phyloP scores from a whole-genome alignment of 257 asterid species.

The Ajuga chamaepitys region DNA sequence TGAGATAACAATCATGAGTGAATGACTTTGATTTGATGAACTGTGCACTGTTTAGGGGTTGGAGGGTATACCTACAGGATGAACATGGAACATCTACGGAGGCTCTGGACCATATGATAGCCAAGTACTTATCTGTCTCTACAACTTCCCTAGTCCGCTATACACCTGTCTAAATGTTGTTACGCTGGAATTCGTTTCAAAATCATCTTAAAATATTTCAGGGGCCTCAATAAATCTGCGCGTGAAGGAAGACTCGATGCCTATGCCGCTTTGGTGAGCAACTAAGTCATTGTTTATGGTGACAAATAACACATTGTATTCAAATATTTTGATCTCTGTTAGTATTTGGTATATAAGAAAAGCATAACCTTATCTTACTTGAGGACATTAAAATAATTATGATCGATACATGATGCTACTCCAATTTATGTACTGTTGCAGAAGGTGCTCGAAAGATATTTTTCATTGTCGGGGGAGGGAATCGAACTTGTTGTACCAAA shows the following conservation, averaged over 20 bases:
- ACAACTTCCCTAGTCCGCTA: not conserved
- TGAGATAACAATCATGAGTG: not conserved
- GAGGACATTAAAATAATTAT: not conserved
- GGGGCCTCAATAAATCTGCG: conserved; percentile 56
- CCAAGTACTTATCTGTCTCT: conserved; percentile 28
- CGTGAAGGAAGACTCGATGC: conserved; percentile 63
- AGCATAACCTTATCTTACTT: not conserved
- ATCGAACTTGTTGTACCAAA: conserved; percentile 74
- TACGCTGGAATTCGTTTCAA: not conserved
- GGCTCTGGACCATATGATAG: conserved; percentile 67
- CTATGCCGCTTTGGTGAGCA: conserved; percentile 78
- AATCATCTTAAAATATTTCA: conserved; percentile 10
- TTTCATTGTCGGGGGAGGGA: conserved; percentile 46
- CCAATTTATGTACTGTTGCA: conserved; percentile 12
- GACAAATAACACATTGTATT: not conserved
- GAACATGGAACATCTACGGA: conserved; percentile 83
- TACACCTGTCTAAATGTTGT: not conserved
- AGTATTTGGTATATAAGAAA: not conserved
- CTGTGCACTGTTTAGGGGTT: conserved; percentile 50
- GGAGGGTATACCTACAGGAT: conserved; percentile 91
- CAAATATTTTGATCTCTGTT: not conserved
- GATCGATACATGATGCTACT: not conserved
- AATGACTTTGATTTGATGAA: not conserved
- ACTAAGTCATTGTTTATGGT: not conserved
- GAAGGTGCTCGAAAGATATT: conserved; percentile 86